Conservation (phyloP, 2,329 filamentous ascomycete genomes). For the Dothiorella sarmentorum region DNA sequence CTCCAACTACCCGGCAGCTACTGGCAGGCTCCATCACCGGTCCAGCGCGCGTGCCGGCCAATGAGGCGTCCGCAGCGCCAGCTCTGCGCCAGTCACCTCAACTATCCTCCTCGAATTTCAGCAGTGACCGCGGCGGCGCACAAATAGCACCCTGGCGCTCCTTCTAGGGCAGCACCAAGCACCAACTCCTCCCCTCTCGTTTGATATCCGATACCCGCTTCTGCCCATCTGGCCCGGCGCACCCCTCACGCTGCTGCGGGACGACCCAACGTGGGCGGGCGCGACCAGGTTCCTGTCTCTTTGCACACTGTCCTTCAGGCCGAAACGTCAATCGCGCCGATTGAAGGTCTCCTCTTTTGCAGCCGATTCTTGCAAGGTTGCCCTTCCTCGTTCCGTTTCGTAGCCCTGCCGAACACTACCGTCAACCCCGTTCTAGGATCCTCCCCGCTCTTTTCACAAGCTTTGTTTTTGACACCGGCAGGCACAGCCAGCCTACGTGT, state of each 20-base stretch:
- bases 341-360: constrained; percentile 14
- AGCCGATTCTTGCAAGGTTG: constrained; percentile 18
- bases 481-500: constrained; percentile 28
- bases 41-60: constrained; percentile 8
- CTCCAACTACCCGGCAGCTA: constrained; percentile 15
- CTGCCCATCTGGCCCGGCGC: not conserved
- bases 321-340: constrained; percentile 18
- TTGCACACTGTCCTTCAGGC: constrained; percentile 16
- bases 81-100: constrained; percentile 12
- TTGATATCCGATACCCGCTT: constrained; percentile 9
- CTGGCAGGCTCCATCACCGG: not conserved
- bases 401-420: constrained; percentile 31
- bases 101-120: constrained; percentile 14
- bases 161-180: constrained; percentile 2
- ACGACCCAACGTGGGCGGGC: constrained; percentile 18
- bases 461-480: constrained; percentile 25
- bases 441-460: constrained; percentile 35
- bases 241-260: not conserved
- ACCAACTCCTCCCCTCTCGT: constrained; percentile 4
- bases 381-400: constrained; percentile 19
- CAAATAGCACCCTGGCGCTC: constrained; percentile 8
- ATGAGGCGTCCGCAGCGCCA: constrained; percentile 15
- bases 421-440: constrained; percentile 27
- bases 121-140: constrained; percentile 14
- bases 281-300: constrained; percentile 17